Evolutionary conservation across 2,329 filamentous ascomycete genomes (phyloP), one percentile per base, ranked within the genome.

Genomic region (Cladosporium oxysporum): DNA sequence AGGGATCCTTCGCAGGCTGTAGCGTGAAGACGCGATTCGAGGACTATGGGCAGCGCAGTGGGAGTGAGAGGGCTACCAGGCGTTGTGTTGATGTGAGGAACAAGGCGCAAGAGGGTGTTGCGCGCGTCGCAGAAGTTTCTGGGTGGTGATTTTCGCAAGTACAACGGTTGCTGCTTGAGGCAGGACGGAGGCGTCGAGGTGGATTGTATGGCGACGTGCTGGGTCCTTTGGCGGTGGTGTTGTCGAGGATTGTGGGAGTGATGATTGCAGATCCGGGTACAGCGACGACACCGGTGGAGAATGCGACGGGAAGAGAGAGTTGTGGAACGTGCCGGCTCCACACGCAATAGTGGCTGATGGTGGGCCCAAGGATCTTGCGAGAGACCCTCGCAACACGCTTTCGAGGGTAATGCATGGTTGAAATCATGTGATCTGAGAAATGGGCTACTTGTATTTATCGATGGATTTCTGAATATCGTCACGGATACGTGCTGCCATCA

Each of bases 241-340:
- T 57, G 31, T 26, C 12, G 55, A 23, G 31, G 55, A 35, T 29
- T 58, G 53, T 58, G 31, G 29, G 5, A 14, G 55, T 23, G 55
- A 33, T 37, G 55, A 58, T 35, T 58, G 52, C 28, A 55, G 52
- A 55, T 55, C 52, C n/a, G 41, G 41, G n/a, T 21, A 47, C 41
- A 47, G n/a, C 41, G 41, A 47, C 41, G 41, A 44, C 18, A 44
- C 37, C 37, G n/a, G 37, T 44, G 37, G 37, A 44, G 37, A 47
- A 47, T 47, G 41, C 41, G 41, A 47, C 41, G 41, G 41, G 41
- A 47, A 21, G n/a, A 21, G 37, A 47, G 37, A 21, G 18, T 44
- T 47, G 41, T 47, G 41, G 41, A 23, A 21, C 41, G 41, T 47
- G 41, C 41, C 41, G 41, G 41, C 41, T 47, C 41, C 41, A 47